Evolutionary conservation across 2,329 filamentous ascomycete genomes (phyloP), one percentile per base, ranked within the genome.

Genomic region (Arthrobotrys sphaeroides): DNA sequence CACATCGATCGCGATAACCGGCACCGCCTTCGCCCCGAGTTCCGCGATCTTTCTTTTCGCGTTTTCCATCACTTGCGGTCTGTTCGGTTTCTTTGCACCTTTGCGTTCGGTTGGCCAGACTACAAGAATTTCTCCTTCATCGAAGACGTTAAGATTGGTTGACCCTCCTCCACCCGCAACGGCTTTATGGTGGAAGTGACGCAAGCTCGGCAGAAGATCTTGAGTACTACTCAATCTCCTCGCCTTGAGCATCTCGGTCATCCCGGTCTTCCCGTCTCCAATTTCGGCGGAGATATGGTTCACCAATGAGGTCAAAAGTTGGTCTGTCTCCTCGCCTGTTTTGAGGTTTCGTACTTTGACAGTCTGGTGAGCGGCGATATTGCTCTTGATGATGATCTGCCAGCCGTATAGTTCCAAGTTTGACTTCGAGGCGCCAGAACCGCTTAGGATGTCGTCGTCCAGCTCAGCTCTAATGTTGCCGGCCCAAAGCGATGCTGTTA

Each of bases 381-480:
- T 82, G 3, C 80, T 82, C 57, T 89, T 90, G 81, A 97, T 96
- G 80, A 97, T 90, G 77, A 96, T 91, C 38, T 88, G 90, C 82
- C 96, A 91, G 26, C 86, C 86, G 78, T 93, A 90, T 12, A 90
- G 87, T 80, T 96, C 91, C 80, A 90, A 90, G 26, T 89, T 88
- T 12, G 92, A 85, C 9, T 97, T 85, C 77, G 95, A 92, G 84
- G 97, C 93, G 0, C 91, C 87, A 84, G 97, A 93, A 0, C 91
- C 87, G 0, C 91, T 93, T 16, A 90, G 87, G 0, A 91, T 88
- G 80, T 96, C 92, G 26, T 89, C 88, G 4, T 93, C 92, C 28
- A 99, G 86, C 83, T 99, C 95, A 3, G 94, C 93, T 75, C 90
- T 94, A 81, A 98, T 91, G 68, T 92, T 90, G 79, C 93, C 88